phyloP scores from a whole-genome alignment of 768 basidiomycete species.

The Mycena chlorophos region DNA sequence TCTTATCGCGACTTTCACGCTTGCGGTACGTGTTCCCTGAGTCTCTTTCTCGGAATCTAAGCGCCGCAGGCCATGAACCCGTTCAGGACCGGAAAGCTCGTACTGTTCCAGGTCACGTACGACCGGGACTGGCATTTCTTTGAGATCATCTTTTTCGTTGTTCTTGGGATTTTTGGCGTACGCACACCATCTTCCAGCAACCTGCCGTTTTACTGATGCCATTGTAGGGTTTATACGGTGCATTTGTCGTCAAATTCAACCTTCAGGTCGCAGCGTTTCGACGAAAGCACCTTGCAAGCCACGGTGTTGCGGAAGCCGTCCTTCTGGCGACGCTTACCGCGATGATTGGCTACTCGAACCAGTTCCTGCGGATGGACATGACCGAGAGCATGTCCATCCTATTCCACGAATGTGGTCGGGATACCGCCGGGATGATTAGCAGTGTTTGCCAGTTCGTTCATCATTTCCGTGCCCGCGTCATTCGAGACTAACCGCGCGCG shows the following conservation, averaged over 20 bases:
- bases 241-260: slow-evolving; percentile 96
- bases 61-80: slow-evolving; percentile 88
- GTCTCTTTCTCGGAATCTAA: slow-evolving; percentile 4
- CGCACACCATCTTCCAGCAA: background rate
- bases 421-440: slow-evolving; percentile 84
- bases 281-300: slow-evolving; percentile 79
- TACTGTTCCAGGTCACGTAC: slow-evolving; percentile 97
- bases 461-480: background rate
- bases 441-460: slow-evolving; percentile 90
- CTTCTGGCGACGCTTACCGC: slow-evolving; percentile 85
- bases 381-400: slow-evolving; percentile 93
- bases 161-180: slow-evolving; percentile 95
- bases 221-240: slow-evolving; percentile 94
- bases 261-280: slow-evolving; percentile 94
- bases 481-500: slow-evolving; percentile 4
- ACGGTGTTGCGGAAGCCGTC: slow-evolving; percentile 89
- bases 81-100: slow-evolving; percentile 95
- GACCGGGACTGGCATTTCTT: slow-evolving; percentile 99
- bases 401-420: slow-evolving; percentile 95
- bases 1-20: slow-evolving; percentile 91
- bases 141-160: slow-evolving; percentile 93
- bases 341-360: slow-evolving; percentile 90
- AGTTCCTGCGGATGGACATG: slow-evolving; percentile 96
- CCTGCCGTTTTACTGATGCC: background rate
- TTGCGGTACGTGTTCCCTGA: slow-evolving; percentile 64